Conservation (phyloP, 2,329 filamentous ascomycete species). For the Simplicillium sp. region DNA sequence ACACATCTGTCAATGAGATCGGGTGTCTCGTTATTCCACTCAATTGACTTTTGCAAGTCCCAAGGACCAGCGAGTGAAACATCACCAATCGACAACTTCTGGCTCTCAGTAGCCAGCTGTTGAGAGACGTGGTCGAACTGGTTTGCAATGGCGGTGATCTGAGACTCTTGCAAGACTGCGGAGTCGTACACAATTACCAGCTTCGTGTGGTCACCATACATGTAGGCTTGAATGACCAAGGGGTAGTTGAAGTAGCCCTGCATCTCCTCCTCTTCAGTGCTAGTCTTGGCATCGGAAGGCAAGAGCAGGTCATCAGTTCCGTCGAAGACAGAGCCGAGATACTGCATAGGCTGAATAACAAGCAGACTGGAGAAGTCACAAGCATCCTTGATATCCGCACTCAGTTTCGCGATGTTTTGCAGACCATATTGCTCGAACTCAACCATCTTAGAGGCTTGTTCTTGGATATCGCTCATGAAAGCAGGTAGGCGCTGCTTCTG, state of each 20-base stretch:
- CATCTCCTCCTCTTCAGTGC: slow-evolving; percentile 6
- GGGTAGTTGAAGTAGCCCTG: slow-evolving; percentile 10
- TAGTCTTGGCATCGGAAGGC: not conserved
- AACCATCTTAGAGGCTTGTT: slow-evolving; percentile 13
- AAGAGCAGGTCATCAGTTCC: slow-evolving; percentile 4
- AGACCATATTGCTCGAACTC: slow-evolving; percentile 20
- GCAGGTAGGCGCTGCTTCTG: slow-evolving; percentile 26
- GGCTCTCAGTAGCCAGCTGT: slow-evolving; percentile 7
- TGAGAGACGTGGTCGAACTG: slow-evolving; percentile 11
- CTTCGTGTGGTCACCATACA: slow-evolving; percentile 4
- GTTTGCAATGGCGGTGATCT: slow-evolving; percentile 5
- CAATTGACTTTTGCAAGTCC: slow-evolving; percentile 6
- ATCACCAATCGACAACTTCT: slow-evolving; percentile 1
- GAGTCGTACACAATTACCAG: slow-evolving; percentile 9
- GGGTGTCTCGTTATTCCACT: slow-evolving; percentile 9
- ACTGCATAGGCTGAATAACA: slow-evolving; percentile 15
- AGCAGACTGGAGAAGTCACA: slow-evolving; percentile 19
- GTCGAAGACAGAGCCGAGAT: not conserved
- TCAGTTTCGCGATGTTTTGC: slow-evolving; percentile 15
- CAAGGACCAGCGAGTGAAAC: slow-evolving; percentile 2
- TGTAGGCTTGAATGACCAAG: slow-evolving; percentile 12
- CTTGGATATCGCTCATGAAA: slow-evolving; percentile 29
- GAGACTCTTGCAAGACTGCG: slow-evolving; percentile 7
- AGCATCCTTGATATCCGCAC: slow-evolving; percentile 2
- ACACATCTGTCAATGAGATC: slow-evolving; percentile 18